Base-by-base conservation (phyloP, 2,329 filamentous ascomycete genomes). In the Clonostachys sp. region DNA sequence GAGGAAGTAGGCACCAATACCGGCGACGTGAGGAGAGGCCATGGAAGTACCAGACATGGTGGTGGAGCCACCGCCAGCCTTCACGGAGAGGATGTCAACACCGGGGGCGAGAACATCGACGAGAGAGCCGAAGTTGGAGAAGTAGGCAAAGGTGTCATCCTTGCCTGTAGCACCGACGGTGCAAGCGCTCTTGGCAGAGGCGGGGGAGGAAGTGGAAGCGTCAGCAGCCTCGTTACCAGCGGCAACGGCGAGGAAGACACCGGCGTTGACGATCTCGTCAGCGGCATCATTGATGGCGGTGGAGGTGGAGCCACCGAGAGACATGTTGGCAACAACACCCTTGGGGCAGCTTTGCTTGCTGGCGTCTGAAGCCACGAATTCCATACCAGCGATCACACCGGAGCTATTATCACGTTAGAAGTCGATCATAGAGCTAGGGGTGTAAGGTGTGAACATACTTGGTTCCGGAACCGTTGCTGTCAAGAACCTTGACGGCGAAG, bases 211-310 rank as follows among this genome's bases (percentile, higher is more conserved):
- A 55, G 61, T 65, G 17, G 58, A 51, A 3, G 76, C 74, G 50
- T 78, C 64, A 17, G 54, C 54, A 51, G 62, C 64, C 30, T 68
- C 62, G 58, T 81, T 81, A 36, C 78, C 78, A 16, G 77, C 78
- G 6, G 78, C 77, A n/a, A 79, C 76, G 49, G 72, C 75, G 40
- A 78, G 64, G 54, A 77, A 75, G 49, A 79, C 60, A 36, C 75
- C 76, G 3, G 62, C 59, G 16, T 50, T 48, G 53, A 74, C 63
- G 39, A 76, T 64, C 41, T 57, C 59, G 20, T 62, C 62, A 30
- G 77, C 74, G 14, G 74, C 76, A 35, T 55, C 56, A 67, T 80
- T 81, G 52, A 79, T 57, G 34, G 73, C 58, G 1, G 61, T 42
- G 6, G 72, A 75, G 53, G 55, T 61, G 48, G 53, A 43, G n/a